Evolutionary conservation across 495 filamentous ascomycete species (phyloP).

Genomic region (Chaetomium tenue): DNA sequence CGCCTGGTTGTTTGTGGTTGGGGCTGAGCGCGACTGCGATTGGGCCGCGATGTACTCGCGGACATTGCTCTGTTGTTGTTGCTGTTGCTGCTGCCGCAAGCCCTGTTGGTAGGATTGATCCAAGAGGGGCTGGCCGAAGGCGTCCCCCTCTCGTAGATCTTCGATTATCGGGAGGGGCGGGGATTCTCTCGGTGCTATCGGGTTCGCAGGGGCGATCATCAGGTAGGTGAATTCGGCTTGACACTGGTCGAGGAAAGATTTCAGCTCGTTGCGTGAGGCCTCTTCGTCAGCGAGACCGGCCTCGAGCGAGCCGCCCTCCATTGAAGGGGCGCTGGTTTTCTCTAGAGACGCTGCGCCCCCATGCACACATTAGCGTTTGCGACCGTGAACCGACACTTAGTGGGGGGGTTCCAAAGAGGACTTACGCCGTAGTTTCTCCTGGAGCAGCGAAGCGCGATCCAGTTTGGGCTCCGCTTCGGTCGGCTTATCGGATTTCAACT

Average conservation of each 20-base stretch:
- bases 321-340: conserved; percentile 18
- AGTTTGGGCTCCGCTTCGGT: conserved; percentile 38
- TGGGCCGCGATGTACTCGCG: conserved; percentile 38
- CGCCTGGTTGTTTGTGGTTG: conserved; percentile 57
- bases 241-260: conserved; percentile 61
- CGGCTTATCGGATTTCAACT: conserved; percentile 41
- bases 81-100: conserved; percentile 31
- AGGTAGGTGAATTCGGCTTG: conserved; percentile 64
- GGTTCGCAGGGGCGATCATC: conserved; percentile 61
- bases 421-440: conserved; percentile 50
- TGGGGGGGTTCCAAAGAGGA: background rate
- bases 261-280: conserved; percentile 55
- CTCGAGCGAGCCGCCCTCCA: conserved; percentile 26
- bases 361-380: background rate
- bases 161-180: conserved; percentile 51
- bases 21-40: conserved; percentile 42
- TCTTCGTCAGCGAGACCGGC: conserved; percentile 49
- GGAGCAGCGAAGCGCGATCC: conserved; percentile 46
- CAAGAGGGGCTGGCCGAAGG: conserved; percentile 39
- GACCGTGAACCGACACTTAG: background rate
- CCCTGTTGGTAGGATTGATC: conserved; percentile 36
- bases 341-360: conserved; percentile 29
- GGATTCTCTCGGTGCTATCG: conserved; percentile 56
- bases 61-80: conserved; percentile 39
- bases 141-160: conserved; percentile 49